Evolutionary conservation across 2,329 filamentous ascomycete genomes (phyloP), one percentile per base, ranked within the genome.

Genomic region (Pleomassaria siparia): DNA sequence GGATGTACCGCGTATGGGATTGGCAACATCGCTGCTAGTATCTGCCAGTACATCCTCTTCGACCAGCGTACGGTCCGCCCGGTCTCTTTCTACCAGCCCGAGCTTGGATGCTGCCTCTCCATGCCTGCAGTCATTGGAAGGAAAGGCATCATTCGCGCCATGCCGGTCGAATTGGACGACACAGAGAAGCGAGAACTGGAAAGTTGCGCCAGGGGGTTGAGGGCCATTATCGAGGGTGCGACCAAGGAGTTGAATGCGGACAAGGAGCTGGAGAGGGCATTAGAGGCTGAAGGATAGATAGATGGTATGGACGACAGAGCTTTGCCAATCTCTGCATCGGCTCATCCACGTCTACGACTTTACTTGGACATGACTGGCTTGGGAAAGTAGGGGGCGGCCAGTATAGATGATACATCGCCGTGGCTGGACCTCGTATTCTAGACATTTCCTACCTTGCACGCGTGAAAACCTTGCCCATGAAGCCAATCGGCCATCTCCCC

Each of bases 1-100:
- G 78, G 78, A 1, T 73, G 76, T 22, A 80, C 74, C 0, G 71
- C 76, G 0, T 80, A 74, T 53, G 79, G 79, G 10, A 76, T 80
- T 37, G 77, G 73, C 8, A 74, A 76, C 22, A 69, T 78, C 3
- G 70, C 76, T 2, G 69, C 73, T 2, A 73, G 67, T 33, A 76
- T 81, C 45, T 80, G 78, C 62, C 72, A 74, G 47, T 76, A 77
- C 11, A 77, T 81, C 12, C 58, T 80, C 11, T 72, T 72, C 37
- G 78, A 81, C 55, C 69, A 74, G 46, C 69, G 70, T 9, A 72
- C 74, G 29, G 71, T 80, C 15, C 63, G 72, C 2, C 75, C 76
- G 1, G 54, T 81, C 35, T 80, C 77, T 43, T 76, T 79, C 57
- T 80, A 72, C 58, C 74, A 77, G 39, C 66, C 73, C 3, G 71